phyloP scores from a whole-genome alignment of 2,329 filamentous ascomycete genomes.

The Camillea tinctor region DNA sequence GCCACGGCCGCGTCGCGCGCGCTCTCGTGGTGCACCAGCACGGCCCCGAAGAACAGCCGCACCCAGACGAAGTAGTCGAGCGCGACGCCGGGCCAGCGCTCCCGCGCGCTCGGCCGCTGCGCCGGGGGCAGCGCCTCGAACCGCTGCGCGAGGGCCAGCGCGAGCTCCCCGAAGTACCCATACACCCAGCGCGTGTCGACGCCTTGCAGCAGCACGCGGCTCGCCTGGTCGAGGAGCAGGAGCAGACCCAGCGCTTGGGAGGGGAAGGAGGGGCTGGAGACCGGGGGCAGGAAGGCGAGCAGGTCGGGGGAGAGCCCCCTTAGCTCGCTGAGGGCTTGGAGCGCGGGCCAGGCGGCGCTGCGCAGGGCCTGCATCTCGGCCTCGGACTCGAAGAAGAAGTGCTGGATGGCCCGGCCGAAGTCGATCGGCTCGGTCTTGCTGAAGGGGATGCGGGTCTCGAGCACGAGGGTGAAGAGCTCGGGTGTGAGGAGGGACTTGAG shows the following conservation, averaged over 20 bases:
- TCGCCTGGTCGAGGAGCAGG: constrained; percentile 29
- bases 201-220: constrained; percentile 23
- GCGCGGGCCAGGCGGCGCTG: constrained; percentile 14
- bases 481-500: constrained; percentile 15
- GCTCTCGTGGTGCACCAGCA: constrained; percentile 28
- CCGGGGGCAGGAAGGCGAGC: constrained; percentile 23
- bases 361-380: background rate
- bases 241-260: constrained; percentile 27
- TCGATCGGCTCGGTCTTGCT: constrained; percentile 16
- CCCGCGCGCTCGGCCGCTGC: constrained; percentile 18
- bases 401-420: constrained; percentile 10
- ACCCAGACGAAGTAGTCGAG: constrained; percentile 29
- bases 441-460: constrained; percentile 15
- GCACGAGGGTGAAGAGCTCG: constrained; percentile 14
- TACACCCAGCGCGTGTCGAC: constrained; percentile 27
- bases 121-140: constrained; percentile 13
- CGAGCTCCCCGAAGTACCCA: constrained; percentile 26
- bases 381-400: constrained; percentile 11
- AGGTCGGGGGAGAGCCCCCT: constrained; percentile 25
- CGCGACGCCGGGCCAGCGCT: constrained; percentile 17
- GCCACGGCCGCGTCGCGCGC: constrained; percentile 7
- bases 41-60: constrained; percentile 24
- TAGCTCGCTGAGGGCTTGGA: constrained; percentile 24
- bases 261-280: constrained; percentile 21
- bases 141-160: constrained; percentile 13